These are phyloP conservation scores for Pythium apleroticum DNA, from an alignment of 352 stramenopile genomes.

Conservation along the genomic window DNA sequence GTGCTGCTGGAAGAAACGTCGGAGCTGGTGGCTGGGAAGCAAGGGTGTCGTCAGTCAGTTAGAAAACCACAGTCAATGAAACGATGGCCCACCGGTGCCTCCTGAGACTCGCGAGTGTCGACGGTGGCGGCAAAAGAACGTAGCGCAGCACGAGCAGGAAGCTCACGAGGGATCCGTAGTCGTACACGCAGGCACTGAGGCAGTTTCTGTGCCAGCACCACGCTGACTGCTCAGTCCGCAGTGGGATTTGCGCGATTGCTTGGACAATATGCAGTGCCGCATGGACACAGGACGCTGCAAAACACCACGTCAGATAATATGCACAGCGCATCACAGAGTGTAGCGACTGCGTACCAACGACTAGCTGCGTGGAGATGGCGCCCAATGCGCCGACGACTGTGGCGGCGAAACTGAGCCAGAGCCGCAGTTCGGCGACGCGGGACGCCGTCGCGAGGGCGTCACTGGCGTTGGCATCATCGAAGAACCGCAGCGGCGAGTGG, in stretches of 20 bases:
- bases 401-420: conserved; percentile 21
- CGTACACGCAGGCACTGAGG: conserved; percentile 23
- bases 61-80: no score
- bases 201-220: conserved; percentile 16
- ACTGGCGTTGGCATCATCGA: background rate
- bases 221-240: conserved; percentile 2
- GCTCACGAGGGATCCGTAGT: conserved; percentile 31
- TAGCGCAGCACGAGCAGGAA: conserved; percentile 39
- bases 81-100: conserved; percentile 32
- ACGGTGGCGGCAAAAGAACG: conserved; percentile 40
- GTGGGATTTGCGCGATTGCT: conserved; percentile 3
- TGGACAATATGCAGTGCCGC: conserved; percentile 23
- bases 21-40: conserved; percentile 33
- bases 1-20: conserved; percentile 46
- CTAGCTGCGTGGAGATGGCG: conserved; percentile 26
- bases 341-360: conserved; percentile 29
- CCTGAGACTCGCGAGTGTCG: conserved; percentile 33
- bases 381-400: conserved; percentile 24
- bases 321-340: no score
- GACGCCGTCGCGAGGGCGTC: background rate
- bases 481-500: conserved; percentile 11
- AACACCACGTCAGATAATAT: background rate
- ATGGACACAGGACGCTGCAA: conserved; percentile 25
- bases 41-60: background rate
- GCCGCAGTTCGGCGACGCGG: conserved; percentile 14